Evolutionary conservation across 257 asterid species (phyloP).

Genomic region (Lavandula angustifolia): DNA sequence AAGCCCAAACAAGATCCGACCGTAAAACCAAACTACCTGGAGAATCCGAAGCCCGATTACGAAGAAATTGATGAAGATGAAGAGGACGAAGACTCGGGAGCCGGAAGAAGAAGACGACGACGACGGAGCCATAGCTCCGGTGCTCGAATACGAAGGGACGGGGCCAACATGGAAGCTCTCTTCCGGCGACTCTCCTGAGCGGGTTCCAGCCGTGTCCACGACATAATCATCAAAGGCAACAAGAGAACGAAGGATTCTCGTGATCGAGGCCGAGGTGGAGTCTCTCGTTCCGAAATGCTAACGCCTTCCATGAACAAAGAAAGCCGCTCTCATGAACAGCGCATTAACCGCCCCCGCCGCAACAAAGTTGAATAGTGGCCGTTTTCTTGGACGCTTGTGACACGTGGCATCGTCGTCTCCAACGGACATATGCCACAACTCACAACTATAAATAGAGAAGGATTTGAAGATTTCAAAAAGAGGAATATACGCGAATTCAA

Average conservation of each 20-base stretch:
- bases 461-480: no score
- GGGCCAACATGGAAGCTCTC: conserved; percentile 53
- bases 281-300: conserved; percentile 45
- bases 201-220: conserved; percentile 81
- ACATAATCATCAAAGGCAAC: conserved; percentile 83
- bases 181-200: conserved; percentile 64
- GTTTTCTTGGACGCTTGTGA: no score
- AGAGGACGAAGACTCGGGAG: conserved; percentile 47
- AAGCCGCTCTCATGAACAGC: no score
- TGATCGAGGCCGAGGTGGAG: conserved; percentile 72
- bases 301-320: conserved; percentile 20
- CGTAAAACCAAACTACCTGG: conserved; percentile 23
- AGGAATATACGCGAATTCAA: no score
- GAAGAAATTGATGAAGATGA: conserved; percentile 43
- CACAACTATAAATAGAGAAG: no score
- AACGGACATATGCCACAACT: no score
- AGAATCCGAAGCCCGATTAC: conserved; percentile 25
- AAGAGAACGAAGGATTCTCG: conserved; percentile 65
- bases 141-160: conserved; percentile 50
- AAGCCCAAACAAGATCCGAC: conserved; percentile 29
- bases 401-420: no score
- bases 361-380: no score
- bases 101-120: conserved; percentile 45
- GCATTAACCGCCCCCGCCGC: no score
- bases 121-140: conserved; percentile 36